Evolutionary conservation across 106 monocot genomes (phyloP).

Genomic region (Cymbidium sinense): DNA sequence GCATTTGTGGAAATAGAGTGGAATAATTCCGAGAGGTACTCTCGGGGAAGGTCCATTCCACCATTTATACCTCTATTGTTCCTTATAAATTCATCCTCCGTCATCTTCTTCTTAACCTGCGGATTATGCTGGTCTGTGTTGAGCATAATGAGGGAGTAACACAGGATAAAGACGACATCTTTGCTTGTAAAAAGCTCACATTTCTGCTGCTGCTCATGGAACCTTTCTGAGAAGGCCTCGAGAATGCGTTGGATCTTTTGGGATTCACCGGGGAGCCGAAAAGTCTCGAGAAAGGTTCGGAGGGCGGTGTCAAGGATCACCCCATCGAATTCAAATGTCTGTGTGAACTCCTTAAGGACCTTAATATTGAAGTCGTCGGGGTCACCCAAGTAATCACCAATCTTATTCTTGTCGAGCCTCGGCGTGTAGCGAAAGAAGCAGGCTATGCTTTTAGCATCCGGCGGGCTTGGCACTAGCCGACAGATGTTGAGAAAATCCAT

Average conservation of each 20-base stretch:
- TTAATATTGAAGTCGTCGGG: constrained; percentile 62
- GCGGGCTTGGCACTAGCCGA: constrained; percentile 45
- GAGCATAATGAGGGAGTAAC: constrained; percentile 75
- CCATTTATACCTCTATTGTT: constrained; percentile 81
- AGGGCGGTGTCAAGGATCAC: constrained; percentile 68
- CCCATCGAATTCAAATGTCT: constrained; percentile 67
- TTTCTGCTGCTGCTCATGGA: constrained; percentile 61
- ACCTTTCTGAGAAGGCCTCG: constrained; percentile 79
- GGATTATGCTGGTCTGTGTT: constrained; percentile 71
- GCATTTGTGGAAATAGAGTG: constrained; percentile 66
- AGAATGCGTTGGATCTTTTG: constrained; percentile 92
- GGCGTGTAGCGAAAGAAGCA: constrained; percentile 80
- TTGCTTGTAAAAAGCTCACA: constrained; percentile 59
- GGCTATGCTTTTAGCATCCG: constrained; percentile 49
- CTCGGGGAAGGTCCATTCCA: constrained; percentile 68
- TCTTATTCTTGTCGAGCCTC: constrained; percentile 75
- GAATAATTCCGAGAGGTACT: constrained; percentile 82
- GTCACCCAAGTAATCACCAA: constrained; percentile 78
- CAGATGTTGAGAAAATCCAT: constrained; percentile 42
- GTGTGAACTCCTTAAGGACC: constrained; percentile 64
- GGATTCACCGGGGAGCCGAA: constrained; percentile 87
- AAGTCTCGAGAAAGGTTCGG: constrained; percentile 68
- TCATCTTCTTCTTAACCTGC: constrained; percentile 99
- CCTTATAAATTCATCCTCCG: constrained; percentile 90
- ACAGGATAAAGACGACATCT: constrained; percentile 72